Base-by-base conservation (phyloP, 129 eudicot species). In the Lactuca sativa region DNA sequence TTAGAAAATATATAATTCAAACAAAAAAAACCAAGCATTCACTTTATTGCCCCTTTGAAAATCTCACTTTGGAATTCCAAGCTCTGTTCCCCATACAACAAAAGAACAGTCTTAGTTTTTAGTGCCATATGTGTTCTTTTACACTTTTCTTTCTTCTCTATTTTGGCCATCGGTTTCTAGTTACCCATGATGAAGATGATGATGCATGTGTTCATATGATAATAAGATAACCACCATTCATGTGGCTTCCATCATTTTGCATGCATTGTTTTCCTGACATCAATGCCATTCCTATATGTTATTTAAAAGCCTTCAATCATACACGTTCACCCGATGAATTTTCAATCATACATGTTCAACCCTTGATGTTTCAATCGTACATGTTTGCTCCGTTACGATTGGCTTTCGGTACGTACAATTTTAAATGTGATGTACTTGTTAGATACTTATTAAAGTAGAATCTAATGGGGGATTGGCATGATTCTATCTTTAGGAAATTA, bases 61-160 rank as follows among this genome's bases (percentile, higher is more conserved):
- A 84, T 83, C 88, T 89, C 85, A 85, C 97, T 93, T 93, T 89
- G 73, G 92, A 86, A 93, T 90, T 92, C 99, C 90, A 89, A 86
- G 95, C 85, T 87, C 92, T 70, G 40, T 80, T 85, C 73, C 81
- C 98, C 59, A 85, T 83, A 90, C 88, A 86, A 47, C 83, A 72
- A 84, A 86, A 75, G 77, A 71, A 71, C 74, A 74, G 76, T 74
- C 90, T 75, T 86, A 75, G 88, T 85, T 87, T 81, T 67, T 80
- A 82, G 87, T 80, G 90, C 89, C 81, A 80, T 77, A 69, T 86
- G 67, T 84, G 86, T 80, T 68, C 79, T 85, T 84, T 86, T 90
- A 80, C 70, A 71, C 86, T 75, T 84, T 83, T 78, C 77, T 74
- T 83, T 43, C 62, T 61, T 81, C 75, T 74, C 62, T 82, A 63